Evolutionary conservation across 2,329 filamentous ascomycete genomes (phyloP).

Genomic region (Clarireedia hainanense): DNA sequence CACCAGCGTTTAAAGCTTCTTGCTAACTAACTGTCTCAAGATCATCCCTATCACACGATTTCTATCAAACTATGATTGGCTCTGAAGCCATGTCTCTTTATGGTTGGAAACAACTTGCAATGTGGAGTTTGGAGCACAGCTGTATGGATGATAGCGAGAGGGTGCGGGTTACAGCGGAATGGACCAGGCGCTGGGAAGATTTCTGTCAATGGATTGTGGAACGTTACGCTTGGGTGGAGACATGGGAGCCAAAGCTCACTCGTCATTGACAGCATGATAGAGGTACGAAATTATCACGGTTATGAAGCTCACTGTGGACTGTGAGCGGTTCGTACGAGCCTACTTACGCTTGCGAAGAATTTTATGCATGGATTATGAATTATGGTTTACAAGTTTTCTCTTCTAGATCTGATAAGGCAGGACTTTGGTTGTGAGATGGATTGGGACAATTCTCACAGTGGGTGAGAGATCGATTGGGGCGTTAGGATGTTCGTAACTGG

Average conservation of each 20-base stretch:
- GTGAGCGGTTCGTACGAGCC: neutral
- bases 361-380: no score
- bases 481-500: no score
- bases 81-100: slow-evolving; percentile 57
- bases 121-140: slow-evolving; percentile 56
- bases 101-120: slow-evolving; percentile 61
- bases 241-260: slow-evolving; percentile 13
- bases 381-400: no score
- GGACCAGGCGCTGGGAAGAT: slow-evolving; percentile 47
- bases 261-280: neutral
- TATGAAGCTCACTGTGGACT: neutral
- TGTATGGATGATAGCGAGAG: slow-evolving; percentile 42
- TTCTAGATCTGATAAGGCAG: no score
- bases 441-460: no score
- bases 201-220: slow-evolving; percentile 49
- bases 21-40: slow-evolving; percentile 32
- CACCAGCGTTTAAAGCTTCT: neutral
- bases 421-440: no score
- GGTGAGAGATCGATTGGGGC: no score
- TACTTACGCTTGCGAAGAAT: no score
- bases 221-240: slow-evolving; percentile 26
- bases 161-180: slow-evolving; percentile 34
- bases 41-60: slow-evolving; percentile 66
- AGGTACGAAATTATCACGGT: neutral
- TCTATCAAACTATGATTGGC: slow-evolving; percentile 69